These are phyloP conservation scores for Neopestalotiopsis clavispora DNA, from an alignment of 2,329 filamentous ascomycete genomes.

Conservation along the genomic window DNA sequence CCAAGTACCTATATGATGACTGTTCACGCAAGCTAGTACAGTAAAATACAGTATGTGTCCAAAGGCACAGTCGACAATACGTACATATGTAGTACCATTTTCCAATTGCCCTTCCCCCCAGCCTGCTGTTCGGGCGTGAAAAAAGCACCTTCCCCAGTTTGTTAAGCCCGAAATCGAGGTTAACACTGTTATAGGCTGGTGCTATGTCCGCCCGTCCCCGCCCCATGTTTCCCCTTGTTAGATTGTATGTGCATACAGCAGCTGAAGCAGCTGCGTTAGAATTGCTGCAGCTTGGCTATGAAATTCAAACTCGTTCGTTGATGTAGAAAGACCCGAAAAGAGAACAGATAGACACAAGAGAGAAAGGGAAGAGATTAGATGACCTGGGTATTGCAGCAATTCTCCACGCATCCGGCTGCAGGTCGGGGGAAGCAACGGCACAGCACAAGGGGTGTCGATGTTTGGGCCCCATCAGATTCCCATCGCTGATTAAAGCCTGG, in stretches of 20 bases:
- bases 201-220: not conserved
- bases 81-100: not conserved
- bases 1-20: not conserved
- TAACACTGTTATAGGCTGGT: slow-evolving; percentile 7
- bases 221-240: not conserved
- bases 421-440: not conserved
- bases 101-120: not conserved
- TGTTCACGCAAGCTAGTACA: not conserved
- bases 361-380: not conserved
- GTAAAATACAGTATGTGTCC: not conserved
- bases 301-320: not conserved
- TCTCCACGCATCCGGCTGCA: not conserved
- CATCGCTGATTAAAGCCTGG: not conserved
- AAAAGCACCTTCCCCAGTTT: slow-evolving; percentile 18
- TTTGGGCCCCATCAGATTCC: not conserved
- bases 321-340: not conserved
- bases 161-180: slow-evolving; percentile 2
- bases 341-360: not conserved
- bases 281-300: not conserved
- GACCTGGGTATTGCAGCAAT: not conserved
- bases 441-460: not conserved
- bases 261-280: not conserved
- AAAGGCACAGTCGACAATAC: not conserved
- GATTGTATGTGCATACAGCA: not conserved
- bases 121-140: slow-evolving; percentile 1